Percentiles rank a stretch among this genome's conserved stretches.
phyloP scores from a whole-genome alignment of 768 basidiomycete genomes.

The Lactifluus volemus region DNA sequence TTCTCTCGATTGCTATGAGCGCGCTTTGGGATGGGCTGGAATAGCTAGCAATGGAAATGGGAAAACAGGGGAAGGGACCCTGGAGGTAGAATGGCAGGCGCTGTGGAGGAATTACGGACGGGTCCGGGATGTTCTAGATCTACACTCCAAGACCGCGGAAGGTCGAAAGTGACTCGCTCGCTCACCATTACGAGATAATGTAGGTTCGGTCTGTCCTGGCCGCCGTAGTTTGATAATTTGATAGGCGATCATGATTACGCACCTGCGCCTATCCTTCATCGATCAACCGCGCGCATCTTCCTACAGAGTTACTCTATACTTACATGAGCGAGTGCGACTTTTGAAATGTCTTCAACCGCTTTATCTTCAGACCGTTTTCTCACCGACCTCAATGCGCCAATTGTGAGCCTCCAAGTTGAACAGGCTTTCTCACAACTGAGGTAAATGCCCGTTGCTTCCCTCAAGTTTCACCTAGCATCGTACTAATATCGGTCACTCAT shows the following conservation, averaged over 20 bases:
- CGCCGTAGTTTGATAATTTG: background rate
- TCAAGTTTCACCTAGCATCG: background rate
- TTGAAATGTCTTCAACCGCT: constrained; percentile 27
- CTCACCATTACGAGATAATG: no score
- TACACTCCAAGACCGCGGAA: background rate
- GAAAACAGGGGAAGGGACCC: constrained; percentile 41
- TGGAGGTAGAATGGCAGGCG: constrained; percentile 53
- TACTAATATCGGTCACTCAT: background rate
- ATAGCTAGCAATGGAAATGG: constrained; percentile 30
- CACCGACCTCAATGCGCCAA: constrained; percentile 67
- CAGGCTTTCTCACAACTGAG: constrained; percentile 63
- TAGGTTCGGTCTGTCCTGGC: background rate
- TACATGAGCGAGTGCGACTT: no score
- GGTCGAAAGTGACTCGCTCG: background rate
- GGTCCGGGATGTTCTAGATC: constrained; percentile 19
- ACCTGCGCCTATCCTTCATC: background rate
- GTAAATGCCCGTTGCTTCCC: constrained; percentile 26
- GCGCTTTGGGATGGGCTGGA: constrained; percentile 63
- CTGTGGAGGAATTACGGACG: constrained; percentile 56
- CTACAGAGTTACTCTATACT: no score
- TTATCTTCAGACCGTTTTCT: constrained; percentile 51
- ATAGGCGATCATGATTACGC: no score
- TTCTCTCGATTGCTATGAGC: constrained; percentile 58
- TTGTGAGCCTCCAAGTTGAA: constrained; percentile 61
- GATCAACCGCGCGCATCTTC: background rate